These are phyloP conservation scores for Erigeron philadelphicus DNA, from an alignment of 140 eudicot genomes.

Conservation along the genomic window DNA sequence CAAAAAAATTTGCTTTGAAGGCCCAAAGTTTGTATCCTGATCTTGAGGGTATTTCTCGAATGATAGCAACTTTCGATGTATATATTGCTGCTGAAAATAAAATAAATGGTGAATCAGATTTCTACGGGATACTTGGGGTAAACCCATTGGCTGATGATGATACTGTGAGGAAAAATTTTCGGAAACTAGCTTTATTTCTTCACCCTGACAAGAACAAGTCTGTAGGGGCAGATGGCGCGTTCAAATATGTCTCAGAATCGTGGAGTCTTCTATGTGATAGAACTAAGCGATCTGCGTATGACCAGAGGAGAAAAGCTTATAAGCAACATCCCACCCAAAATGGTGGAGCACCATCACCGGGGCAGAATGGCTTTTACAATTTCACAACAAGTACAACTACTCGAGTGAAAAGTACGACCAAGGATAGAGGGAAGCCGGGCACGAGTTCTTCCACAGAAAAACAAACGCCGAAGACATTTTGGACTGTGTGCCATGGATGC, in stretches of 20 bases:
- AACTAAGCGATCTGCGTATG: constrained; percentile 47
- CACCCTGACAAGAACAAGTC: constrained; percentile 81
- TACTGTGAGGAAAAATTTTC: constrained; percentile 52
- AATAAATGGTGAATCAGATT: constrained; percentile 52
- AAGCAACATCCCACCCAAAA: constrained; percentile 19
- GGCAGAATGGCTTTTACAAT: constrained; percentile 52
- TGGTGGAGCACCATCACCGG: constrained; percentile 36
- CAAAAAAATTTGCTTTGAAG: constrained; percentile 58
- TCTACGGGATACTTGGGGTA: constrained; percentile 62
- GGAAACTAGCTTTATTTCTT: constrained; percentile 64
- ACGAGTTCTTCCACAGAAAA: constrained; percentile 28
- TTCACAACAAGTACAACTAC: constrained; percentile 43
- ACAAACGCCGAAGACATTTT: constrained; percentile 43
- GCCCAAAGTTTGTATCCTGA: constrained; percentile 64
- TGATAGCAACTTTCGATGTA: constrained; percentile 57
- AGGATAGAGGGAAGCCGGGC: constrained; percentile 25
- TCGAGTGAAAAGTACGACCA: constrained; percentile 32
- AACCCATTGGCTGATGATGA: constrained; percentile 62
- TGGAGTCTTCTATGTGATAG: constrained; percentile 68
- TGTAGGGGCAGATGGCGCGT: constrained; percentile 82
- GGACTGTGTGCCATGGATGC: constrained; percentile 79
- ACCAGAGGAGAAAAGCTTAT: constrained; percentile 33
- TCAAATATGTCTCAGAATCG: constrained; percentile 61
- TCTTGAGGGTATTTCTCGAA: constrained; percentile 64
- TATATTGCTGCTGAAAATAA: constrained; percentile 51